Evolutionary conservation across 2,329 filamentous ascomycete genomes (phyloP).

Genomic region (Gliomastix tumulicola): DNA sequence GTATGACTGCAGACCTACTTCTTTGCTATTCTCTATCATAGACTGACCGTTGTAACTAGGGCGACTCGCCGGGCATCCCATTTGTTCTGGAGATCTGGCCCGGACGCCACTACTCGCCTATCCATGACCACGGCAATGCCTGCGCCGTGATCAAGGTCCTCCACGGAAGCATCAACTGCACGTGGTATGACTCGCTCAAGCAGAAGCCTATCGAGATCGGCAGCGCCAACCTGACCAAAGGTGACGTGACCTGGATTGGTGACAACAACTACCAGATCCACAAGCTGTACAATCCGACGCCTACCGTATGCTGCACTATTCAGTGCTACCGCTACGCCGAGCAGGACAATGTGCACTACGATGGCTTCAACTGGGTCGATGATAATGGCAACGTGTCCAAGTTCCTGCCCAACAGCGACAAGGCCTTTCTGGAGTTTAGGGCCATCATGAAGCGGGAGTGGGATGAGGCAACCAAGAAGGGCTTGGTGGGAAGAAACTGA

Average conservation of each 20-base stretch:
- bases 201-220: not conserved
- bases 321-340: not conserved
- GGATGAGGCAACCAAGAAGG: too few relatives aligned
- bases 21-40: too few relatives aligned
- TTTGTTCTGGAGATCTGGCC: slow-evolving; percentile 2
- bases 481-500: too few relatives aligned
- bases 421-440: not conserved
- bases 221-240: not conserved
- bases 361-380: not conserved
- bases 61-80: slow-evolving; percentile 1
- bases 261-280: slow-evolving; percentile 3
- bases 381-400: not conserved
- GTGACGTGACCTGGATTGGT: slow-evolving; percentile 2
- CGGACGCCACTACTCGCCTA: slow-evolving; percentile 1
- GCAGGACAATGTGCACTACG: not conserved
- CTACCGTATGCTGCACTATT: not conserved
- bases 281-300: slow-evolving; percentile 1
- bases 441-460: not conserved
- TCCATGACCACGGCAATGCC: slow-evolving; percentile 3
- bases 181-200: slow-evolving; percentile 1
- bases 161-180: slow-evolving; percentile 2
- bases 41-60: too few relatives aligned
- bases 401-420: not conserved
- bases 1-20: too few relatives aligned
- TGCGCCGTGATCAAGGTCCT: slow-evolving; percentile 4